Evolutionary conservation across 306 rosid genomes (phyloP), one percentile per base, ranked within the genome.

Genomic region (Vachellia pachyceras): DNA sequence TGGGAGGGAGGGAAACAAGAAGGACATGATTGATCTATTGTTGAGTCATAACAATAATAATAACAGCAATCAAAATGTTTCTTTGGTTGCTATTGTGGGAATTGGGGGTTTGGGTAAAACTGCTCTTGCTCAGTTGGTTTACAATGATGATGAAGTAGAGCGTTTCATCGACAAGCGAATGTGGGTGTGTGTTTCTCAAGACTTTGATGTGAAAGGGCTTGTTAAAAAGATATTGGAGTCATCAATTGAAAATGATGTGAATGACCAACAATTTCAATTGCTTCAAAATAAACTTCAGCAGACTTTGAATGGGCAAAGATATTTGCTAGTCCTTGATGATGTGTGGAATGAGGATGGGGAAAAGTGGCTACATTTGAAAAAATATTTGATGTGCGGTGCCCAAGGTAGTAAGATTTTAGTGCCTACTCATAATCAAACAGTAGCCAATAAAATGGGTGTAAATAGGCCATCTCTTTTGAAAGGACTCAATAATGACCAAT

Each of bases 201-300:
- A 46, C 0, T 46, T 13, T 5, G 1, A 46, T 46, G 52, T 46
- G 5, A 46, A 46, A 12, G 17, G 1, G 0, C 52, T 46, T 12
- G 52, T 46, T 46, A 46, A 12, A 3, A 3, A 46, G 1, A 46
- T 46, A 13, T 3, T 46, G 0, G 52, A 46, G 13, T 46, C 17
- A 46, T 46, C 1, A 3, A 3, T 1, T 46, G 1, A 6, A 0
- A 13, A 3, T 0, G 1, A 46, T 0, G 17, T 3, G 3, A 13
- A 46, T 0, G 17, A 46, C 5, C 52, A 46, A 46, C 5, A 3
- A 46, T 46, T 46, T 3, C 0, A 47, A 47, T 14, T 47, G 18
- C 54, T 47, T 47, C 54, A 47, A 47, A 0, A 47, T 13, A 14
- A 14, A 0, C 54, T 47, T 14, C 6, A 13, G 14, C 6, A 13